These are phyloP conservation scores for Magnolia sinica DNA, from an alignment of 164 flowering plant genomes.

Conservation along the genomic window DNA sequence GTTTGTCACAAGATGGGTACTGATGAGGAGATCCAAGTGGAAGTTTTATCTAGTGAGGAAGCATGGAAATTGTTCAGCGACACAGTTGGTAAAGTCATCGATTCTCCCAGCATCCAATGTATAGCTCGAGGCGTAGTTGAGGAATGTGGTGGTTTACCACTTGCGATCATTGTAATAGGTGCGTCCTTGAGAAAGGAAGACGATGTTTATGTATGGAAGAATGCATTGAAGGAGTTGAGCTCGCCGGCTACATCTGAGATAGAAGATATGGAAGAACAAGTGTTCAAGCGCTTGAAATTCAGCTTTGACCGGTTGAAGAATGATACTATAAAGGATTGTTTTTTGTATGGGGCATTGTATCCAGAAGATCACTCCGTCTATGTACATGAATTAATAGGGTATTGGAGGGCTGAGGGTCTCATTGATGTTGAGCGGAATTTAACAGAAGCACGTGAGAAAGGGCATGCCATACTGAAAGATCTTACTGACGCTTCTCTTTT, in stretches of 20 bases:
- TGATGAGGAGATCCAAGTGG: constrained; percentile 10
- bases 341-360: constrained; percentile 22
- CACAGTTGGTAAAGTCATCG: constrained; percentile 3
- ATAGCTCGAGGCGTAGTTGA: neutral
- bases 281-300: constrained; percentile 12
- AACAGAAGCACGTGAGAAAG: constrained; percentile 5
- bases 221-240: constrained; percentile 10
- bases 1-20: constrained; percentile 10
- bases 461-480: constrained; percentile 10
- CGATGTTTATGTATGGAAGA: constrained; percentile 9
- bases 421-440: neutral
- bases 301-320: constrained; percentile 14
- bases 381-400: constrained; percentile 14
- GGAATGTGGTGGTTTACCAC: constrained; percentile 23
- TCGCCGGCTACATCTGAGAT: neutral
- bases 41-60: constrained; percentile 11
- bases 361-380: constrained; percentile 21
- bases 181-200: constrained; percentile 11
- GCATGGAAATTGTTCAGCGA: constrained; percentile 26
- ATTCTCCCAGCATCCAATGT: neutral
- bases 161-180: constrained; percentile 11
- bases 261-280: constrained; percentile 10
- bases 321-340: constrained; percentile 9
- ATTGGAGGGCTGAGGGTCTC: constrained; percentile 23
- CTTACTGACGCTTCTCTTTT: constrained; percentile 16